These are phyloP conservation scores for Paramecium primaurelia DNA, from an alignment of 73 alveolate species.

Conservation along the genomic window DNA sequence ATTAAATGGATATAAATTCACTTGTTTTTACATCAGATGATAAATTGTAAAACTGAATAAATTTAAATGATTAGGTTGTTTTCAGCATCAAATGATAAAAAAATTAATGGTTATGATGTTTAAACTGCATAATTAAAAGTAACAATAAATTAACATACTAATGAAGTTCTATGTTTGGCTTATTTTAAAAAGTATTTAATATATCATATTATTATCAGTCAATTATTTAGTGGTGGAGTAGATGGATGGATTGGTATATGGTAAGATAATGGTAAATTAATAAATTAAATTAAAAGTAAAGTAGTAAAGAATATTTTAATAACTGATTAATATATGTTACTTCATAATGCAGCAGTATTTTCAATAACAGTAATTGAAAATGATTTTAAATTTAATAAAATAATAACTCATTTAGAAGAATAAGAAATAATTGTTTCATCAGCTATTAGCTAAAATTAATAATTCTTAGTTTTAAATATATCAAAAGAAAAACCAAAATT, in stretches of 20 bases:
- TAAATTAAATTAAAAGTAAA: background rate
- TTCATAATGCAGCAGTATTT: conserved; percentile 3
- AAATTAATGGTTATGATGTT: conserved; percentile 7
- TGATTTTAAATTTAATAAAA: background rate
- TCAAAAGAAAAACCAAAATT: background rate
- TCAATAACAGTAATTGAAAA: background rate
- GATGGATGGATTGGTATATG: conserved; percentile 30
- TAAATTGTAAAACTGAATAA: background rate
- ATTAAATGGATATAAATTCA: background rate
- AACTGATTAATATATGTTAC: background rate
- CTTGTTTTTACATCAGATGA: background rate
- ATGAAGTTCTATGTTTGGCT: background rate
- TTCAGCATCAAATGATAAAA: conserved; percentile 29
- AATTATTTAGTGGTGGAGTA: conserved; percentile 28
- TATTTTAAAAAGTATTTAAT: background rate
- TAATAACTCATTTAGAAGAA: background rate
- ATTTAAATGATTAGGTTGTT: background rate
- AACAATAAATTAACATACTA: background rate
- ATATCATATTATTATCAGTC: background rate
- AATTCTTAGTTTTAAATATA: background rate
- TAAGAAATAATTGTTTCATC: conserved; percentile 2
- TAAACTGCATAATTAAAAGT: background rate
- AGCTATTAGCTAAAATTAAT: background rate
- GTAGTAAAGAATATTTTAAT: background rate
- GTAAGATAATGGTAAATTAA: background rate